phyloP scores from a whole-genome alignment of 148 eudicot species.

The Cornus florida region DNA sequence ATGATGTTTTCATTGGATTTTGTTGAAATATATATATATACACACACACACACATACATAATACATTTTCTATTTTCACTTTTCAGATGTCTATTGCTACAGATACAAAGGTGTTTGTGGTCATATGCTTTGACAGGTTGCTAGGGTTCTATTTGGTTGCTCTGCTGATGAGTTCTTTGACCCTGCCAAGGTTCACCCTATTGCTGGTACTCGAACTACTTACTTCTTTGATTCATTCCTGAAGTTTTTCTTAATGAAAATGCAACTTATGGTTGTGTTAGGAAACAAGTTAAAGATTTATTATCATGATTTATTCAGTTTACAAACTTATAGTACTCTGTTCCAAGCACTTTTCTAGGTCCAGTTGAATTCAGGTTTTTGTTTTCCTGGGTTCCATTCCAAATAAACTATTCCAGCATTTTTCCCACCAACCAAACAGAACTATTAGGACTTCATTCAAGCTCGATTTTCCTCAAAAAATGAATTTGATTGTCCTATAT shows the following conservation, averaged over 20 bases:
- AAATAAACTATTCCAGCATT: neutral
- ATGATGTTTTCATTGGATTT: neutral
- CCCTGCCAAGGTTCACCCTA: slow-evolving; percentile 72
- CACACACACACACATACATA: too few species aligned
- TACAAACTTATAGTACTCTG: neutral
- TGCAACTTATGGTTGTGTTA: neutral
- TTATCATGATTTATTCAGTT: too few species aligned
- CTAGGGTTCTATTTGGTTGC: slow-evolving; percentile 85
- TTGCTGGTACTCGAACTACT: slow-evolving; percentile 47
- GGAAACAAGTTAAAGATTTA: neutral
- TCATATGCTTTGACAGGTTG: slow-evolving; percentile 88
- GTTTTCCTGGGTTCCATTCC: neutral
- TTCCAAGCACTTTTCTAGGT: neutral
- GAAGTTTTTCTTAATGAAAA: neutral
- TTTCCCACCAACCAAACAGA: neutral
- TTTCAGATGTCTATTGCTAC: slow-evolving; percentile 72
- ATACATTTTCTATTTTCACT: too few species aligned
- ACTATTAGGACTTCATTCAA: neutral
- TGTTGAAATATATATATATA: neutral
- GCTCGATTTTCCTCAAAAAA: neutral
- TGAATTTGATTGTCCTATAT: too few species aligned
- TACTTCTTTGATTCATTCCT: neutral
- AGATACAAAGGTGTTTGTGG: slow-evolving; percentile 65
- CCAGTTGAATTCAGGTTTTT: too few species aligned
- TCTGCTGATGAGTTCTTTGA: slow-evolving; percentile 84